phyloP scores from a whole-genome alignment of 2,329 filamentous ascomycete genomes.

The Eutypella sp. region DNA sequence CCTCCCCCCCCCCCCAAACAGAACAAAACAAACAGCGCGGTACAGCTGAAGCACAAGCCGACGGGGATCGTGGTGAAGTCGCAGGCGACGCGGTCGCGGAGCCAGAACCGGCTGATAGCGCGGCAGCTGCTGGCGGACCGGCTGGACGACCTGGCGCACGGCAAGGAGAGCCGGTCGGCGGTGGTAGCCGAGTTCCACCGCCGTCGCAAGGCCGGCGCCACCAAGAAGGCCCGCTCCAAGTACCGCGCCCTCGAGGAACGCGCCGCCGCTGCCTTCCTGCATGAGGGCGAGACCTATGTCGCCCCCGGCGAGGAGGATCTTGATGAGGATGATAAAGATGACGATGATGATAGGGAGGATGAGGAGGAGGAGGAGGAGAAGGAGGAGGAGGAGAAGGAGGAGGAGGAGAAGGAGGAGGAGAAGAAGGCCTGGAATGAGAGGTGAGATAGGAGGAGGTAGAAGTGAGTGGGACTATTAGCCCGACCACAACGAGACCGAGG shows the following conservation, averaged over 20 bases:
- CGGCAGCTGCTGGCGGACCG: conserved; percentile 70
- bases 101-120: conserved; percentile 83
- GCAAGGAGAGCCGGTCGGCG: conserved; percentile 60
- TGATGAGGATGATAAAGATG: conserved; percentile 7
- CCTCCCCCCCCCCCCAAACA: conserved; percentile 23
- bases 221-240: conserved; percentile 80
- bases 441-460: not conserved
- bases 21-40: conserved; percentile 96
- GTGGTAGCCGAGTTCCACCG: conserved; percentile 59
- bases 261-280: conserved; percentile 4
- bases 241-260: conserved; percentile 55
- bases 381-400: not conserved
- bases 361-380: conserved; percentile 6
- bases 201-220: conserved; percentile 68
- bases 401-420: not conserved
- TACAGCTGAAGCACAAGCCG: conserved; percentile 84
- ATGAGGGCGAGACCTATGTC: conserved; percentile 25
- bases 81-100: conserved; percentile 81
- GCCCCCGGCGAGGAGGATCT: conserved; percentile 15
- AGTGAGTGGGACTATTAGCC: too few relatives aligned
- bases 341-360: conserved; percentile 1
- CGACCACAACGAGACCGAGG: too few relatives aligned
- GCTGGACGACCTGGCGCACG: conserved; percentile 68
- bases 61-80: conserved; percentile 92
- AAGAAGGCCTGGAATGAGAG: conserved; percentile 1